Conservation (phyloP, 2,329 filamentous ascomycete genomes). For the Fonsecaea monophora region DNA sequence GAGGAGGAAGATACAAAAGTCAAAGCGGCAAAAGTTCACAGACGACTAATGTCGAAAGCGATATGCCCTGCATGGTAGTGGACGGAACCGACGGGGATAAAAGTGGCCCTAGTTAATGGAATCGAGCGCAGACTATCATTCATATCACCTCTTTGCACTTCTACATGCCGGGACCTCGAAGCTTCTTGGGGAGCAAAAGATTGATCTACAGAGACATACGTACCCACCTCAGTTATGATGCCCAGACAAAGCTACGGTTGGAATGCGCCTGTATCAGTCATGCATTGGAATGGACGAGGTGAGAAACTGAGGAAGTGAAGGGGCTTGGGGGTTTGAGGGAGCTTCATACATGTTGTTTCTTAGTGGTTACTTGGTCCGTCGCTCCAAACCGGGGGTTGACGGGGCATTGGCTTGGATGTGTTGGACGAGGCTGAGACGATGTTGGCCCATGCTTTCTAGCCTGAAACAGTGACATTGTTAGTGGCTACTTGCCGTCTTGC, state of each 20-base stretch:
- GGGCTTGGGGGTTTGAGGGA: neutral
- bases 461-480: neutral
- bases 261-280: conserved; percentile 12
- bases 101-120: conserved; percentile 14
- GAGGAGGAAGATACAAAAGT: conserved; percentile 7
- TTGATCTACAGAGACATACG: neutral
- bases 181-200: neutral
- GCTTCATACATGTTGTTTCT: conserved; percentile 1
- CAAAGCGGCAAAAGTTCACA: conserved; percentile 10
- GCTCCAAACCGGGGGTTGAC: neutral
- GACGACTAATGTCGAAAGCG: conserved; percentile 12
- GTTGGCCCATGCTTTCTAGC: neutral
- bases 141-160: neutral
- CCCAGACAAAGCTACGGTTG: neutral
- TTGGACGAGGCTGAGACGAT: neutral
- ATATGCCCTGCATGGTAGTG: conserved; percentile 26
- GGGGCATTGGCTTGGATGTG: conserved; percentile 3
- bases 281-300: neutral
- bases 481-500: neutral
- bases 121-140: conserved; percentile 5
- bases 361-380: neutral
- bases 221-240: neutral
- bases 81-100: neutral
- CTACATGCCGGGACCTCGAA: neutral
- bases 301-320: conserved; percentile 4